Evolutionary conservation across 106 monocot species (phyloP).

Genomic region (Apostasia shenzhenica): DNA sequence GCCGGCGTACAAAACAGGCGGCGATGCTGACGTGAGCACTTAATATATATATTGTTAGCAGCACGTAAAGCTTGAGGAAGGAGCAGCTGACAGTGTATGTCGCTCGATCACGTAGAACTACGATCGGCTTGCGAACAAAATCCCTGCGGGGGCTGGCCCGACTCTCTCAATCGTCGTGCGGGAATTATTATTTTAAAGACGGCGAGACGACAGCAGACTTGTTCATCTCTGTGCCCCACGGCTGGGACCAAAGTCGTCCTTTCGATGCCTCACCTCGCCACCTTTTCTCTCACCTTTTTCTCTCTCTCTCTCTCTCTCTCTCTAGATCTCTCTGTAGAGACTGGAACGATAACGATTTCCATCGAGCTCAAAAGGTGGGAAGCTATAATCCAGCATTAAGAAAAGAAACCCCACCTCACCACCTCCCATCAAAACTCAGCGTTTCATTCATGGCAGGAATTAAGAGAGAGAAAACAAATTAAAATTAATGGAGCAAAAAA

Average conservation of each 20-base stretch:
- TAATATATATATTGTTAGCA: too few species aligned
- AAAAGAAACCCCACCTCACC: conserved; percentile 24
- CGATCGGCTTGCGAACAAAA: too few species aligned
- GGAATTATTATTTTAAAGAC: too few species aligned
- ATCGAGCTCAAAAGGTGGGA: conserved; percentile 10
- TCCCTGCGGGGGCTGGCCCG: too few species aligned
- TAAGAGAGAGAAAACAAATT: conserved; percentile 7
- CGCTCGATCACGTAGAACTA: too few species aligned
- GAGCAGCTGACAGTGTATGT: too few species aligned
- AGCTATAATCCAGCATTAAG: conserved; percentile 6
- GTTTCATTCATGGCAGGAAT: conserved; percentile 2
- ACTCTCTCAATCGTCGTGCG: too few species aligned
- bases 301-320: not conserved
- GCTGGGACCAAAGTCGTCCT: conserved; percentile 5
- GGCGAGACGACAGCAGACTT: too few species aligned
- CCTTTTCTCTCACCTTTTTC: not conserved
- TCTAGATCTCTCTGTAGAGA: not conserved
- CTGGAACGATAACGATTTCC: conserved; percentile 12
- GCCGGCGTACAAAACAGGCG: too few species aligned
- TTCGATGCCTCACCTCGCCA: conserved; percentile 1
- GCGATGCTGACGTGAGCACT: too few species aligned
- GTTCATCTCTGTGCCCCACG: conserved; percentile 1
- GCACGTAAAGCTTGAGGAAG: too few species aligned
- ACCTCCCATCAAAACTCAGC: not conserved
- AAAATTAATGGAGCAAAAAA: not conserved